Percentiles rank a stretch among this genome's conserved stretches.
phyloP scores from a whole-genome alignment of 345 rosid genomes.

The Zanthoxylum bungeanum region DNA sequence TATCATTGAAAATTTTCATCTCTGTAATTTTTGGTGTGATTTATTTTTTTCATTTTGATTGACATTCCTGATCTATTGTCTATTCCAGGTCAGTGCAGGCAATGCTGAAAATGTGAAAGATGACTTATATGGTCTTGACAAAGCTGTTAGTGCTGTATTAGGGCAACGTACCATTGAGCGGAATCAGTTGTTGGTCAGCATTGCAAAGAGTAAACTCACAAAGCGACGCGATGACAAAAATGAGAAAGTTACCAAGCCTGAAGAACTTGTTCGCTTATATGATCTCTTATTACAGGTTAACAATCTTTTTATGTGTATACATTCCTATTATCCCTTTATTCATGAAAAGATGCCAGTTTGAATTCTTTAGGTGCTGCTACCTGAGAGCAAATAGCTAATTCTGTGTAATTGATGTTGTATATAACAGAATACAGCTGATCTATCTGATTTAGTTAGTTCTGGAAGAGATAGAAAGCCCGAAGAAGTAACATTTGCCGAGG shows the following conservation, averaged over 20 bases:
- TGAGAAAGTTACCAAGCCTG: constrained; percentile 87
- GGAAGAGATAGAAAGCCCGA: constrained; percentile 94
- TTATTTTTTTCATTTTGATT: constrained; percentile 9
- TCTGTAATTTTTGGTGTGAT: background rate
- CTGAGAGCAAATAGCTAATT: constrained; percentile 11
- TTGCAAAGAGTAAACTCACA: constrained; percentile 82
- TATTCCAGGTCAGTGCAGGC: constrained; percentile 80
- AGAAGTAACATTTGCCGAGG: constrained; percentile 83
- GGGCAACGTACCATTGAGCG: constrained; percentile 94
- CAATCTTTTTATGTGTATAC: constrained; percentile 3
- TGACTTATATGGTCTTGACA: constrained; percentile 91
- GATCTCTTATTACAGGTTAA: constrained; percentile 93
- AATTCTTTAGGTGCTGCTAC: background rate
- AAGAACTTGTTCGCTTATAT: constrained; percentile 92
- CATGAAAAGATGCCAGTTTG: constrained; percentile 8
- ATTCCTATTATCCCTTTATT: constrained; percentile 5
- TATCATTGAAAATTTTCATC: background rate
- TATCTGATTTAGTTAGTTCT: constrained; percentile 95
- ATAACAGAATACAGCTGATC: constrained; percentile 89
- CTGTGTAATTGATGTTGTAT: constrained; percentile 15
- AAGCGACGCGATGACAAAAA: constrained; percentile 84
- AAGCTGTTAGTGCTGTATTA: constrained; percentile 90
- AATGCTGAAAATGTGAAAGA: constrained; percentile 90
- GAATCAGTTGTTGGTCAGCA: constrained; percentile 81
- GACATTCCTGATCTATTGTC: constrained; percentile 20